Conservation (phyloP, 257 asterid genomes). For the Nicotiana noctiflora region DNA sequence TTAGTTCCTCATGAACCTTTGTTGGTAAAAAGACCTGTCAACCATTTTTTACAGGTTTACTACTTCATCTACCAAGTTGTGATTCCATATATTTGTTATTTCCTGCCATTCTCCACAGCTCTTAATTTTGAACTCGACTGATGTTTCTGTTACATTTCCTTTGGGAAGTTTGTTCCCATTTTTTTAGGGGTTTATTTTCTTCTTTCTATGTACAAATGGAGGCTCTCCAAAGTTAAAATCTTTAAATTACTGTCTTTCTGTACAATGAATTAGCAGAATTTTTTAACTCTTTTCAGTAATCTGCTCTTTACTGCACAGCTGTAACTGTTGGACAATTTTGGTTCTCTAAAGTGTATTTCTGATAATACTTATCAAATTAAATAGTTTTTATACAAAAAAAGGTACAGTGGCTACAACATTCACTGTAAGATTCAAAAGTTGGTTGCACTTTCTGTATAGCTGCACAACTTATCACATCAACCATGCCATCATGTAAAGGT, state of each 20-base stretch:
- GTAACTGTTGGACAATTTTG: no score
- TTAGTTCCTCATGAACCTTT: slow-evolving; percentile 78
- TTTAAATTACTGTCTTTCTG: background rate
- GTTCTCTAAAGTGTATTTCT: no score
- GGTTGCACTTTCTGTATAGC: background rate
- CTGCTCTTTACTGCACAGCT: no score
- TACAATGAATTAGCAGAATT: background rate
- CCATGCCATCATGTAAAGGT: background rate
- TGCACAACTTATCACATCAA: background rate
- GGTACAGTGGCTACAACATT: background rate
- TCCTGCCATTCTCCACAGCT: background rate
- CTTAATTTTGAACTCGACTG: background rate
- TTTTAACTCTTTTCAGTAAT: background rate
- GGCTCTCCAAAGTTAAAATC: background rate
- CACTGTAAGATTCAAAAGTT: background rate
- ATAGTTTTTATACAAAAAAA: background rate
- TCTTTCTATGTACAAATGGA: background rate
- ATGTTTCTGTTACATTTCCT: background rate
- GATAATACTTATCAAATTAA: background rate
- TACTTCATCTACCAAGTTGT: slow-evolving; percentile 1
- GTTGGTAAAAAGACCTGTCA: slow-evolving; percentile 74
- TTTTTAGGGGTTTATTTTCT: background rate
- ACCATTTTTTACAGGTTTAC: slow-evolving; percentile 81
- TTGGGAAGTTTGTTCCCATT: background rate
- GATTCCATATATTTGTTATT: background rate